Evolutionary conservation across 371 early-diverging fungal species (phyloP), one percentile per base, ranked within the genome.

Genomic region (Amoeboradix gromovi): DNA sequence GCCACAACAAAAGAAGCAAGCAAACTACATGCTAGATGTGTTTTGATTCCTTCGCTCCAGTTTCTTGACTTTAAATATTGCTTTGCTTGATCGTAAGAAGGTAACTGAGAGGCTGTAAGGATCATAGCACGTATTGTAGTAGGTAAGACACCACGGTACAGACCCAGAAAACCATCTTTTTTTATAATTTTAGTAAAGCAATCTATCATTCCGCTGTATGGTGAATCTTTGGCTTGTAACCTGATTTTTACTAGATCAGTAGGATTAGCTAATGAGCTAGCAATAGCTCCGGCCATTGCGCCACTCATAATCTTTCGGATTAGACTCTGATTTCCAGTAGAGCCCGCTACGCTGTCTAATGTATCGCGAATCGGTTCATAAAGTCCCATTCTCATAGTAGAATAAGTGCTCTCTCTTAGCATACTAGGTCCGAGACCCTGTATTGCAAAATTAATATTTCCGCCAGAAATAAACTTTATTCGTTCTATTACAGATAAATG

Each of bases 231-330:
- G 72, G 86, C 86, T 69, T 88, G 88, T 87, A 89, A 83, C 0
- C 88, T 79, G 67, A 89, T 85, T 71, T 89, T 88, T 31, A 86
- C 83, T 1, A 89, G 80, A 73, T 91, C 91, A 5, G 87, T 88
- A 0, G 90, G 89, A 71, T 86, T 86, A 68, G 78, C 78, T 66
- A 80, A 75, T 17, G 74, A 73, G 48, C 79, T 74, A 67, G 88
- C 89, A 70, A 82, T 83, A 67, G 83, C 80, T 0, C 90, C 91
- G 31, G 88, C 89, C 22, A 86, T 74, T 29, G 82, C 82, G 31
- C 91, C 91, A 68, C 87, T 86, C 28, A 81, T 69, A 29, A 82
- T 75, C 12, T 83, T 86, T 31, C 84, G 81, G n/a, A 80, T 0
- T 27, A 87, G 73, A 75, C 70, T 76, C 70, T 28, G 76, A 29